Evolutionary conservation across 352 stramenopile genomes (phyloP).

Genomic region (Globisporangium yorkense): DNA sequence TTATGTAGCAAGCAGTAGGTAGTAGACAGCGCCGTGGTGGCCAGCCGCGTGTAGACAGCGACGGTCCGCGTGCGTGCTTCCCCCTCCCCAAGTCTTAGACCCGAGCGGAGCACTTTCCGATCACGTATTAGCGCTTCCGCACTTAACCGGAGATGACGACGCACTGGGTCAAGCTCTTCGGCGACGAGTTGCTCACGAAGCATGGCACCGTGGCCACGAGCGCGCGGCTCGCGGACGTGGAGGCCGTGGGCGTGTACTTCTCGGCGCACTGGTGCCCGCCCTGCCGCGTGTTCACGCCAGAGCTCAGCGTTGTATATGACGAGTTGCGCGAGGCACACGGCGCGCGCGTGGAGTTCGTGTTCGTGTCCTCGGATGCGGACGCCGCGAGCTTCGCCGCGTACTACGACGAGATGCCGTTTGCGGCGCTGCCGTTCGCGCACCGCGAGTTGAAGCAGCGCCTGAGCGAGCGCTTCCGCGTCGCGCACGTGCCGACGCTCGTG

Average conservation of each 20-base stretch:
- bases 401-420: slow-evolving; percentile 71
- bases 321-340: slow-evolving; percentile 34
- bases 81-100: background rate
- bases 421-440: slow-evolving; percentile 72
- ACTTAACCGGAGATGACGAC: background rate
- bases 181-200: slow-evolving; percentile 15
- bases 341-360: slow-evolving; percentile 53
- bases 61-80: background rate
- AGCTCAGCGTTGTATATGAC: slow-evolving; percentile 60
- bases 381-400: slow-evolving; percentile 55
- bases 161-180: slow-evolving; percentile 13
- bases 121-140: background rate
- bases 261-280: slow-evolving; percentile 78
- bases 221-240: slow-evolving; percentile 15
- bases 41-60: background rate
- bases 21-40: background rate
- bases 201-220: slow-evolving; percentile 11
- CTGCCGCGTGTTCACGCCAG: slow-evolving; percentile 75
- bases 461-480: slow-evolving; percentile 61
- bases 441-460: slow-evolving; percentile 48
- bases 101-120: background rate
- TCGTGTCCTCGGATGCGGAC: slow-evolving; percentile 42
- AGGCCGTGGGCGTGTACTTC: slow-evolving; percentile 78
- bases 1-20: slow-evolving; percentile 1
- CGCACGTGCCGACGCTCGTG: slow-evolving; percentile 74